Percentiles rank a stretch among this genome's conserved stretches.
Evolutionary conservation across 495 filamentous ascomycete genomes (phyloP).

Genomic region (Pseudevernia furfuracea): DNA sequence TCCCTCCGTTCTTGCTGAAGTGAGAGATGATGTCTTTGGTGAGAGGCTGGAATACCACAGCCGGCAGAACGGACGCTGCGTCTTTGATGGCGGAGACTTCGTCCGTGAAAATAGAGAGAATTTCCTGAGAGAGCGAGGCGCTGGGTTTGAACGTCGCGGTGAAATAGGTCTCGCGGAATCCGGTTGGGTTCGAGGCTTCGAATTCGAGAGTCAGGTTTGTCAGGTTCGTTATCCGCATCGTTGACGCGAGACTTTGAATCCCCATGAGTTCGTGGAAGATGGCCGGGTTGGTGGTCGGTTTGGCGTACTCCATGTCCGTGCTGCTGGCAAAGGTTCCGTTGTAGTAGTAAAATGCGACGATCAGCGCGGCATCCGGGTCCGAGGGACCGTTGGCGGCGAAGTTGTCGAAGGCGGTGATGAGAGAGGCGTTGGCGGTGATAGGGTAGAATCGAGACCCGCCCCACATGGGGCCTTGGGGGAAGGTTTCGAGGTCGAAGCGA

Average conservation of each 20-base stretch:
- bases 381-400: constrained; percentile 31
- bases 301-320: constrained; percentile 37
- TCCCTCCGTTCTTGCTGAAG: constrained; percentile 41
- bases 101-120: constrained; percentile 35
- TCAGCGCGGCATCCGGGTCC: constrained; percentile 42
- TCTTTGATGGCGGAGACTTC: constrained; percentile 33
- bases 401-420: constrained; percentile 35
- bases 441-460: constrained; percentile 31
- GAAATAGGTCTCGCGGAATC: constrained; percentile 33
- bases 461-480: constrained; percentile 32
- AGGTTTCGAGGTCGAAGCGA: constrained; percentile 37
- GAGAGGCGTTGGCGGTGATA: constrained; percentile 11
- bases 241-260: constrained; percentile 34
- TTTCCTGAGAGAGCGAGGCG: constrained; percentile 31
- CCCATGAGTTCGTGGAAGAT: constrained; percentile 38
- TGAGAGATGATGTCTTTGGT: constrained; percentile 34
- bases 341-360: constrained; percentile 35
- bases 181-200: constrained; percentile 34
- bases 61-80: constrained; percentile 35
- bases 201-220: constrained; percentile 40
- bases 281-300: constrained; percentile 34
- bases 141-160: constrained; percentile 36
- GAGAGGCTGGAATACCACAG: constrained; percentile 44
- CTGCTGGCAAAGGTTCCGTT: constrained; percentile 30
- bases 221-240: constrained; percentile 37